Evolutionary conservation across 2,329 filamentous ascomycete species (phyloP), one percentile per base, ranked within the genome.

Genomic region (Neonectria neomacrospora): DNA sequence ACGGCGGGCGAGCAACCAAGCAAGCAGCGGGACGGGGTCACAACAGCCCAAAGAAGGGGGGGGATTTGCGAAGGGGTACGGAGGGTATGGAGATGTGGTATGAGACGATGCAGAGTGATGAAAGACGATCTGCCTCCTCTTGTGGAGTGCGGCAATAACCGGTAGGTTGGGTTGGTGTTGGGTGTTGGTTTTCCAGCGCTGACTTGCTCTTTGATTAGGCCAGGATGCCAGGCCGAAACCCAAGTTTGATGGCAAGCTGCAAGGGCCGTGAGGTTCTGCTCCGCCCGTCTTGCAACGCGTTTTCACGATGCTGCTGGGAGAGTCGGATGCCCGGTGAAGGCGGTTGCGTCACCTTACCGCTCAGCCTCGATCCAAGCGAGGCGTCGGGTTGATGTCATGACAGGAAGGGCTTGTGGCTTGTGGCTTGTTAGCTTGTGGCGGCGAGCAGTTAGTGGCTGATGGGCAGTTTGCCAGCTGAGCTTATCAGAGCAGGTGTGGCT

Each of bases 331-430:
- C 22, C 55, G 45, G 59, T 18, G 50, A 47, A 26, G 39, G 34
- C 32, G 16, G 59, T 59, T 62, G 63, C 59, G 59, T 63, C 63
- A 65, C 63, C 55, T 61, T 39, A 18, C 30, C 50, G 64, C 69
- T 68, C 65, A 72, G 70, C 70, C 67, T 66, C 64, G 57, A 69
- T 65, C 57, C 65, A 70, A 66, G 64, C 53, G 58, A 47, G 54
- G 54, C 51, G 63, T 32, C 34, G 34, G 22, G 39, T 53, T 57
- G 63, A 63, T 59, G 59, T 65, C 59, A 63, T 63, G 55, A 51
- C 51, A 37, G 51, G 37, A 23, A 47, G 18, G 57, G 56, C 52
- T 54, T n/a, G 58, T 48, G 58, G 58, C 28, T 45, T 12, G 58
- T 48, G 58, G 58, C 28, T 45, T 12, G 18, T 34, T 26, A 22